A percentile compares a stretch with the other conserved stretches of the same genome.
Conservation (phyloP, 192 early-diverging fungal genomes). For the Phycomyces nitens region DNA sequence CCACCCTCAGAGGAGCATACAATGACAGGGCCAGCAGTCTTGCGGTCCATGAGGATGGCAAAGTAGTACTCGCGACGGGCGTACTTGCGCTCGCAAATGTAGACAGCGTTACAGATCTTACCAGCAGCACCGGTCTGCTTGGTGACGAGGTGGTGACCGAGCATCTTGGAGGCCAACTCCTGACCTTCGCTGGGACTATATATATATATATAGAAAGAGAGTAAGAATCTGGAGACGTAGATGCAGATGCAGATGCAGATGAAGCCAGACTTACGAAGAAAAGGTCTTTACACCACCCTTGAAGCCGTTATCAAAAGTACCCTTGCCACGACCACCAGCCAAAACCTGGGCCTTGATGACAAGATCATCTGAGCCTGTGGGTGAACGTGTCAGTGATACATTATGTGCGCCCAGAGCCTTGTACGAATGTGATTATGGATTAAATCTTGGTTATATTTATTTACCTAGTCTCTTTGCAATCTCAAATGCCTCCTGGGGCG, state of each 20-base stretch:
- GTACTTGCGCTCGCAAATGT: conserved; percentile 94
- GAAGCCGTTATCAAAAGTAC: conserved; percentile 90
- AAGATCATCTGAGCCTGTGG: conserved; percentile 29
- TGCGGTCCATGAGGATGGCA: conserved; percentile 97
- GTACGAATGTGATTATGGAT: not conserved
- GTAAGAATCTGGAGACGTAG: not conserved
- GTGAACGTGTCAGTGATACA: not conserved
- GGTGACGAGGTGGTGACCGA: conserved; percentile 95
- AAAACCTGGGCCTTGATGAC: conserved; percentile 69
- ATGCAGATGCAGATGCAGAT: no score
- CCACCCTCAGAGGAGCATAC: conserved; percentile 97
- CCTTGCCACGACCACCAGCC: conserved; percentile 98
- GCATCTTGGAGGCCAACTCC: conserved; percentile 89
- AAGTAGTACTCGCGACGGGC: conserved; percentile 98
- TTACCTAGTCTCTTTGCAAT: conserved; percentile 78
- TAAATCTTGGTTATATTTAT: conserved; percentile 2
- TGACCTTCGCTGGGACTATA: conserved; percentile 81
- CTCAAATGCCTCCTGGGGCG: conserved; percentile 83
- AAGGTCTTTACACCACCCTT: conserved; percentile 95
- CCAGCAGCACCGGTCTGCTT: conserved; percentile 97
- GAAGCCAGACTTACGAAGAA: conserved; percentile 85
- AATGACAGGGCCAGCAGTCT: conserved; percentile 90
- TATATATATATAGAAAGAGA: conserved; percentile 3
- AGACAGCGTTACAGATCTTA: conserved; percentile 90
- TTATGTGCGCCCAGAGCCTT: not conserved